These are phyloP conservation scores for Plasmopara viticola DNA, from an alignment of 352 stramenopile genomes.

Conservation along the genomic window DNA sequence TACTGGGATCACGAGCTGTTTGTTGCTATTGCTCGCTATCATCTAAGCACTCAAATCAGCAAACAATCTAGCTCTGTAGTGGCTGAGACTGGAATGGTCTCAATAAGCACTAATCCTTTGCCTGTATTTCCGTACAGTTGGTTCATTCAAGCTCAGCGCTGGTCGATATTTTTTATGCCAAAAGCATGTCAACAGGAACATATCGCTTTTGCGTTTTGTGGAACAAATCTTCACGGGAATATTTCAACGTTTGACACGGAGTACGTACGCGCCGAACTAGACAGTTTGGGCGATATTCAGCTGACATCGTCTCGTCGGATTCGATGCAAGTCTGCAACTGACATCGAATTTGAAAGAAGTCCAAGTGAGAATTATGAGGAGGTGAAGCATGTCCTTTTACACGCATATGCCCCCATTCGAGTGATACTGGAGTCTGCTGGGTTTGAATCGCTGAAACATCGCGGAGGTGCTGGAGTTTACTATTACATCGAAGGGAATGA, in stretches of 20 bases:
- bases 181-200: slow-evolving; percentile 27
- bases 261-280: slow-evolving; percentile 30
- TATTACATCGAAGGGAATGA: slow-evolving; percentile 33
- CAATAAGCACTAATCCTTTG: background rate
- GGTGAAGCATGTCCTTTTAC: slow-evolving; percentile 43
- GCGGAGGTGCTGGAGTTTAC: slow-evolving; percentile 34
- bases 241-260: slow-evolving; percentile 35
- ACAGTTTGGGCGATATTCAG: slow-evolving; percentile 28
- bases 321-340: slow-evolving; percentile 2
- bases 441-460: slow-evolving; percentile 38
- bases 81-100: background rate
- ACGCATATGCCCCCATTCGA: slow-evolving; percentile 21
- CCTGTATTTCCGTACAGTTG: slow-evolving; percentile 24
- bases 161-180: slow-evolving; percentile 56
- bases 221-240: slow-evolving; percentile 27
- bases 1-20: slow-evolving; percentile 75
- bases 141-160: slow-evolving; percentile 39
- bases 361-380: slow-evolving; percentile 10
- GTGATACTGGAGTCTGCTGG: slow-evolving; percentile 41
- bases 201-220: slow-evolving; percentile 41
- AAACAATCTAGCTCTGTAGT: background rate
- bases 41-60: slow-evolving; percentile 16
- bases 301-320: slow-evolving; percentile 44
- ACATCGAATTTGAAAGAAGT: background rate
- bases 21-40: slow-evolving; percentile 50